Percentiles rank a stretch among this genome's conserved stretches.
Conservation (phyloP, 805 yeast genomes). For the Saturnispora diversa region DNA sequence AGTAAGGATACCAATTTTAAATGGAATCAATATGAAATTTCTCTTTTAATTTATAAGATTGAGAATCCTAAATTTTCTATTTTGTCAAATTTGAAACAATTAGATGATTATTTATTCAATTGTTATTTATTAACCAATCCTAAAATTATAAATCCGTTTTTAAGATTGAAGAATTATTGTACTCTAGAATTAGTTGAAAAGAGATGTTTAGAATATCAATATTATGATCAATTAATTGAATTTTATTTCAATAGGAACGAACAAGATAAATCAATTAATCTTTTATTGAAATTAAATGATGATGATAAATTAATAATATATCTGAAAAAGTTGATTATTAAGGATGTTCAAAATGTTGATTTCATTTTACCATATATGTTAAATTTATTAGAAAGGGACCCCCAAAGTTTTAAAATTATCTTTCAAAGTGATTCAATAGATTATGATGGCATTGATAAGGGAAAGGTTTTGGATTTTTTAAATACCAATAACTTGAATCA, state of each 20-base stretch:
- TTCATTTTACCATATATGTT: constrained; percentile 49
- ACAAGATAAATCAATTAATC: constrained; percentile 60
- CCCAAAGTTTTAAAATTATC: constrained; percentile 36
- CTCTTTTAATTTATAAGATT: constrained; percentile 32
- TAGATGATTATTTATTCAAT: constrained; percentile 74
- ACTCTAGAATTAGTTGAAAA: constrained; percentile 53
- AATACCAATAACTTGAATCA: constrained; percentile 16
- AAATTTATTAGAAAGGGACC: constrained; percentile 39
- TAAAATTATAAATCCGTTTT: constrained; percentile 71
- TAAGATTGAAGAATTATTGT: constrained; percentile 70
- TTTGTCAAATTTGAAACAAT: constrained; percentile 33
- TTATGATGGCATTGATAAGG: constrained; percentile 24
- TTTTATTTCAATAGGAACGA: constrained; percentile 57
- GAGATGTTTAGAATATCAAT: constrained; percentile 39
- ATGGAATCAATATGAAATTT: constrained; percentile 42
- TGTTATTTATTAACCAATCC: constrained; percentile 66
- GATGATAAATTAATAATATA: constrained; percentile 27
- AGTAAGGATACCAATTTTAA: constrained; percentile 28
- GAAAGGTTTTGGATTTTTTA: constrained; percentile 46
- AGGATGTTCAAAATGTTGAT: constrained; percentile 36
- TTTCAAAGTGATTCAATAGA: constrained; percentile 62
- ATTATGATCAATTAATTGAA: constrained; percentile 65
- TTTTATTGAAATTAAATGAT: constrained; percentile 37
- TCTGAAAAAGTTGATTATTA: constrained; percentile 39
- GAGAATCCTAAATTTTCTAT: constrained; percentile 12